Evolutionary conservation across 2,329 filamentous ascomycete species (phyloP).

Genomic region (Akanthomyces uredinophilus): DNA sequence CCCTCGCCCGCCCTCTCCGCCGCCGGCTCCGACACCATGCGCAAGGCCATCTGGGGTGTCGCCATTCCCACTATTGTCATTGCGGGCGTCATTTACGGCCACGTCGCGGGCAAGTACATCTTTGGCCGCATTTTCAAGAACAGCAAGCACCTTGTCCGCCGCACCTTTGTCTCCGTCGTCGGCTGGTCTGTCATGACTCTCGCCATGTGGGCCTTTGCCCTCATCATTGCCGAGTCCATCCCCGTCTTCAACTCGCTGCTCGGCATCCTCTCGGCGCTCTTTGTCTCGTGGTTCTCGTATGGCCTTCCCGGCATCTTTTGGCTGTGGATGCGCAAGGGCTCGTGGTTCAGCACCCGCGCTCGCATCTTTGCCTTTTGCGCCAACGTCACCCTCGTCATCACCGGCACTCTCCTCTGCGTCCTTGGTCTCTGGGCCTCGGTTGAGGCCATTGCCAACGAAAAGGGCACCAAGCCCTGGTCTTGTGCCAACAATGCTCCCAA

Average conservation of each 20-base stretch:
- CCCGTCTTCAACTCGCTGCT: conserved; percentile 64
- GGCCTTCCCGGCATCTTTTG: conserved; percentile 43
- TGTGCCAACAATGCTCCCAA: conserved; percentile 21
- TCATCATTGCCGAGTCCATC: conserved; percentile 64
- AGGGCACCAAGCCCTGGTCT: conserved; percentile 30
- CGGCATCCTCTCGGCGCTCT: conserved; percentile 56
- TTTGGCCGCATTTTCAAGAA: conserved; percentile 59
- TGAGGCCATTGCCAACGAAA: conserved; percentile 29
- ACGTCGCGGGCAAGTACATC: conserved; percentile 61
- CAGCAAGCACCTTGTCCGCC: conserved; percentile 49
- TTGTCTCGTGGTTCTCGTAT: conserved; percentile 63
- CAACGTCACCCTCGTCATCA: conserved; percentile 29
- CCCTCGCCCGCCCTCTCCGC: conserved; percentile 62
- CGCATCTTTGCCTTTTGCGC: conserved; percentile 27
- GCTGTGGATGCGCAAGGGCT: conserved; percentile 42
- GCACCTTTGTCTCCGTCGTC: conserved; percentile 44
- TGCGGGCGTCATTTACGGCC: conserved; percentile 65
- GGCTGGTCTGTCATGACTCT: conserved; percentile 56
- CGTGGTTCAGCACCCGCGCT: conserved; percentile 31
- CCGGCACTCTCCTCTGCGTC: conserved; percentile 32
- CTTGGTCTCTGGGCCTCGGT: conserved; percentile 37
- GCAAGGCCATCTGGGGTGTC: conserved; percentile 63
- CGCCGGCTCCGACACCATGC: conserved; percentile 45
- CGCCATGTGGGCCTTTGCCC: conserved; percentile 54
- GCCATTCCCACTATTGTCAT: conserved; percentile 67